Base-by-base conservation (phyloP, 192 early-diverging fungal species). In the Linnemannia hyalina region DNA sequence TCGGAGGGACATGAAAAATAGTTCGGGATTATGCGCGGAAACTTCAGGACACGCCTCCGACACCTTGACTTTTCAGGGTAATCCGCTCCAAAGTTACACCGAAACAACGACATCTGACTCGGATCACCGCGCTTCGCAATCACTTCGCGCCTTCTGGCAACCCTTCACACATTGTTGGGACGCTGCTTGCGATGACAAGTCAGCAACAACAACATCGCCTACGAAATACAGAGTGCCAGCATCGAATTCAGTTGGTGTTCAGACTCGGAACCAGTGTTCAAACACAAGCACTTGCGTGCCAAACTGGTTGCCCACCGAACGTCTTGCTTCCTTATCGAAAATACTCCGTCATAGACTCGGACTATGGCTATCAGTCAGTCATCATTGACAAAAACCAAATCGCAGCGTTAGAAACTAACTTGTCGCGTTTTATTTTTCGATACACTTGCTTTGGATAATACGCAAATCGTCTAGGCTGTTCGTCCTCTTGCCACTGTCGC, bases 401-500 rank as follows among this genome's bases (percentile, higher is more conserved):
- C 10, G 7, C 41, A 26, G 69, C 11, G 15, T 15, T 35, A 8
- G 9, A 68, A 32, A 32, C 60, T 41, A n/a, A 70, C 23, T 42
- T 26, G 22, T 44, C 60, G 38, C 55, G 40, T 55, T 70, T 57
- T n/a, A 60, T 57, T 36, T 18, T 70, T 29, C 72, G 23, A 54
- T 70, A 63, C 26, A 16, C 26, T 29, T 70, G 36, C 32, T n/a
- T 16, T 49, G 47, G 16, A 2, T 0, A 22, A 52, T 22, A 3
- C 18, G 38, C 38, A 6, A 20, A 52, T 52, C 16, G 11, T 75
- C 1, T 82, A 91, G 93, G 82, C 87, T 79, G 63, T 86, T 40
- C 91, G 90, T 52, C 87, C 92, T 73, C 85, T 92, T 86, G 93
- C 92, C 63, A 89, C 91, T 57, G 60, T 23, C 60, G 88, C 88